Percentiles rank a stretch among this genome's conserved stretches.
Conservation (phyloP, 2,329 filamentous ascomycete genomes). For the Ophiognomonia clavigignenti-juglandacearum region DNA sequence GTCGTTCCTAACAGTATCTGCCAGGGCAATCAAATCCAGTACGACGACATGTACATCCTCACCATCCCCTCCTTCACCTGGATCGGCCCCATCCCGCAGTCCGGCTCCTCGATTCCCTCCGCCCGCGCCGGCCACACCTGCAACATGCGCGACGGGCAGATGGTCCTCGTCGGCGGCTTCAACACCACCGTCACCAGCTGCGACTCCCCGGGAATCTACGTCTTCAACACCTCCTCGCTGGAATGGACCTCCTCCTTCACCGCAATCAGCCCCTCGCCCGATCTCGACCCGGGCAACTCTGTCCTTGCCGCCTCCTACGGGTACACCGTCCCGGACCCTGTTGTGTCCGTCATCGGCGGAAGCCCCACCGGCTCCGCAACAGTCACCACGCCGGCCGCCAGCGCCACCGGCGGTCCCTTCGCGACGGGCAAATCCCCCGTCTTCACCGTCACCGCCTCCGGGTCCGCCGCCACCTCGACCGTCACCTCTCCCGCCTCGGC, state of each 20-base stretch:
- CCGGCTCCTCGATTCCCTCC: conserved; percentile 48
- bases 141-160: conserved; percentile 64
- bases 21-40: conserved; percentile 46
- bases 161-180: conserved; percentile 67
- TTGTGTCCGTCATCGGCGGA: conserved; percentile 44
- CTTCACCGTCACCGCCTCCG: conserved; percentile 58
- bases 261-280: conserved; percentile 45
- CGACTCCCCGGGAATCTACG: conserved; percentile 65
- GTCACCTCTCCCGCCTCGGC: conserved; percentile 33
- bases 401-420: conserved; percentile 63
- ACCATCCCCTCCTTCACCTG: conserved; percentile 69
- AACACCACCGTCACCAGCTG: conserved; percentile 56
- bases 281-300: conserved; percentile 43
- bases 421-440: conserved; percentile 65
- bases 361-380: conserved; percentile 44
- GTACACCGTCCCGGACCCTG: conserved; percentile 59
- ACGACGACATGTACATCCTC: conserved; percentile 71
- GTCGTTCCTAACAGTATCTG: background rate
- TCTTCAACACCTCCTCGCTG: conserved; percentile 65
- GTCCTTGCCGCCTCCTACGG: conserved; percentile 55
- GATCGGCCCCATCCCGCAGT: conserved; percentile 54
- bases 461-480: conserved; percentile 44
- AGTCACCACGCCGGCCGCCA: conserved; percentile 57
- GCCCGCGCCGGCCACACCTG: conserved; percentile 65
- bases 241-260: conserved; percentile 60